phyloP scores from a whole-genome alignment of 352 stramenopile species.

The Pythium aristosporum region DNA sequence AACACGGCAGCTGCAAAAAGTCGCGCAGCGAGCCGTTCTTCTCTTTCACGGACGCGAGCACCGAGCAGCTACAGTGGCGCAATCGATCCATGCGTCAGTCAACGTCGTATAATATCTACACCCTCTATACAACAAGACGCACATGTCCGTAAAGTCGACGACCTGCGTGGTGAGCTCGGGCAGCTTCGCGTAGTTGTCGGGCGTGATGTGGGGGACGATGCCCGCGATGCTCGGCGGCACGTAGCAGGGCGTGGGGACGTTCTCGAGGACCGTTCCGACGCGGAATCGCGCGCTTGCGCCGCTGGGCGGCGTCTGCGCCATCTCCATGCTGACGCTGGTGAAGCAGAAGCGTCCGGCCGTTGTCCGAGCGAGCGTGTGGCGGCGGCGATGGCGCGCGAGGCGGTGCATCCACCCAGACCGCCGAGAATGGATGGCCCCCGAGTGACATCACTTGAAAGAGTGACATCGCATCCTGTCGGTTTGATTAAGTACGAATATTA shows the following conservation, averaged over 20 bases:
- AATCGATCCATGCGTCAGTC: neutral
- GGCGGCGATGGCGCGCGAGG: slow-evolving; percentile 7
- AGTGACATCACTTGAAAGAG: neutral
- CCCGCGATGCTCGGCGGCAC: slow-evolving; percentile 61
- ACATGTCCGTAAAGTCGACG: slow-evolving; percentile 78
- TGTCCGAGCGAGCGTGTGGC: neutral
- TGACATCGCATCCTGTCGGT: neutral
- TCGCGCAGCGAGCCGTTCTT: slow-evolving; percentile 44
- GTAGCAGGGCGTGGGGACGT: slow-evolving; percentile 65
- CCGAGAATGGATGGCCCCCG: neutral
- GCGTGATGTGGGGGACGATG: slow-evolving; percentile 72
- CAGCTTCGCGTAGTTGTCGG: slow-evolving; percentile 69
- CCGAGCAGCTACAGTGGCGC: slow-evolving; percentile 27
- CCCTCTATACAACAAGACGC: neutral
- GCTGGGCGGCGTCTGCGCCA: slow-evolving; percentile 17
- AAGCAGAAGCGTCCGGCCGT: slow-evolving; percentile 21
- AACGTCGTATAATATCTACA: neutral
- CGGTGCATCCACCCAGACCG: slow-evolving; percentile 17
- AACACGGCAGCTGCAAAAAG: slow-evolving; percentile 50
- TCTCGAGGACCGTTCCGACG: slow-evolving; percentile 33
- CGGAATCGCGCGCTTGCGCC: slow-evolving; percentile 34
- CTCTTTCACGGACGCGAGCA: slow-evolving; percentile 35
- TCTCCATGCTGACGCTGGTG: slow-evolving; percentile 26
- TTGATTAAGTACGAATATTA: neutral
- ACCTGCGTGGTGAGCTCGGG: slow-evolving; percentile 55